Evolutionary conservation across 768 basidiomycete species (phyloP).

Genomic region (Hirschioporus abietinus): DNA sequence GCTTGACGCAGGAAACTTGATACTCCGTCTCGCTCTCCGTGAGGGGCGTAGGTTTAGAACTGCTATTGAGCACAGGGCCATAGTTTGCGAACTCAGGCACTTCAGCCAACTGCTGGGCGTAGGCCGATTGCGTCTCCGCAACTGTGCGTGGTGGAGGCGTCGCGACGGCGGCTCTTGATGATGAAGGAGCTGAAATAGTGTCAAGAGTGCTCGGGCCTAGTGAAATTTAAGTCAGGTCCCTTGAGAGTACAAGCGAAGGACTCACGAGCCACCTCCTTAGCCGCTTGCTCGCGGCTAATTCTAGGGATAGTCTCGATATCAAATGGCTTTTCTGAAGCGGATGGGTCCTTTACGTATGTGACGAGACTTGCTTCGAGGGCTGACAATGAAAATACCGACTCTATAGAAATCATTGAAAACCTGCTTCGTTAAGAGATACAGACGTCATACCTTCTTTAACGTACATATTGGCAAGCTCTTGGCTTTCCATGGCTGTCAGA

Average conservation of each 20-base stretch:
- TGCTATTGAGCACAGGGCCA: constrained; percentile 86
- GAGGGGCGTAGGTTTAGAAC: constrained; percentile 67
- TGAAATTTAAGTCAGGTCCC: constrained; percentile 2
- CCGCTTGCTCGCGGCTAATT: constrained; percentile 88
- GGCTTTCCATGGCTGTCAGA: constrained; percentile 76
- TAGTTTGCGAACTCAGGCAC: constrained; percentile 84
- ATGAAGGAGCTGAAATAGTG: constrained; percentile 67
- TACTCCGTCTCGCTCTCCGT: constrained; percentile 99
- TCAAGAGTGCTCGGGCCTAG: constrained; percentile 83
- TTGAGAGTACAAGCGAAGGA: constrained; percentile 7
- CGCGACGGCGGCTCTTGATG: constrained; percentile 19
- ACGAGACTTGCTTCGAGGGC: constrained; percentile 88
- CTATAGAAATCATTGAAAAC: constrained; percentile 34
- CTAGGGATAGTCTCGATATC: constrained; percentile 85
- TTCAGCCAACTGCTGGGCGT: constrained; percentile 77
- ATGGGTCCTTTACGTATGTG: constrained; percentile 85
- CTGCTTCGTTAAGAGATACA: background rate
- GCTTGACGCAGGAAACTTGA: constrained; percentile 94
- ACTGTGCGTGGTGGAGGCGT: constrained; percentile 75
- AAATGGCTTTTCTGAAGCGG: constrained; percentile 67
- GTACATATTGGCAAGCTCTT: constrained; percentile 76
- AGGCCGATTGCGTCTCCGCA: constrained; percentile 84
- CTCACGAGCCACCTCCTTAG: constrained; percentile 84
- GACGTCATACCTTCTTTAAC: constrained; percentile 78
- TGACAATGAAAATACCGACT: constrained; percentile 89